Evolutionary conservation across 352 stramenopile genomes (phyloP).

Genomic region (Pythium phragmitis): DNA sequence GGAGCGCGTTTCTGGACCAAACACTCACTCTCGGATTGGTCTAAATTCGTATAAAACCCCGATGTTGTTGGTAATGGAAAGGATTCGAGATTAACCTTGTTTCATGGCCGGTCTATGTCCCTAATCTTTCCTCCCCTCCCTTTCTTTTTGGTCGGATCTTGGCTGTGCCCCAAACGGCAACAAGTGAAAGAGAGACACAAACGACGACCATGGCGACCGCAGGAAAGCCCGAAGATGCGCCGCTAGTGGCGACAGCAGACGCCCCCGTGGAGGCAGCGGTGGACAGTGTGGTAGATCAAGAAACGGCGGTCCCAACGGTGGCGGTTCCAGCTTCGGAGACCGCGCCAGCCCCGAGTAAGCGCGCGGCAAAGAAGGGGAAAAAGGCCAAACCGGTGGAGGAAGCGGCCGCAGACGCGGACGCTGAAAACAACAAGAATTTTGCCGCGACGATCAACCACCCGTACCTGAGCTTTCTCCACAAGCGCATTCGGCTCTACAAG

Average conservation of each 20-base stretch:
- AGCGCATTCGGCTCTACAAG: conserved; percentile 75
- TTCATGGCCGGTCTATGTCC: conserved; percentile 1
- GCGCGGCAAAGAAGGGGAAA: conserved; percentile 35
- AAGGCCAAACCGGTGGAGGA: conserved; percentile 23
- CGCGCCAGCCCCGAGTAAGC: conserved; percentile 25
- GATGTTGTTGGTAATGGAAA: background rate
- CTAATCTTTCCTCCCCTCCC: conserved; percentile 4
- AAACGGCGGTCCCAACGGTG: conserved; percentile 2
- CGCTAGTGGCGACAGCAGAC: background rate
- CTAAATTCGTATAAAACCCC: background rate
- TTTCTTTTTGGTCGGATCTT: conserved; percentile 16
- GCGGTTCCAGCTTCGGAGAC: conserved; percentile 9
- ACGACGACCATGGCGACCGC: conserved; percentile 10
- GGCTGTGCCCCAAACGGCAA: conserved; percentile 18
- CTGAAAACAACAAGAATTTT: conserved; percentile 36
- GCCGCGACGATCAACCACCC: conserved; percentile 61
- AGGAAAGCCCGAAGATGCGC: conserved; percentile 15
- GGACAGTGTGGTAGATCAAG: conserved; percentile 8
- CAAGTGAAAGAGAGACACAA: conserved; percentile 12
- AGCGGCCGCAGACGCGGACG: conserved; percentile 19
- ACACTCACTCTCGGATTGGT: conserved; percentile 6
- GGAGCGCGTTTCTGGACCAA: too few species aligned
- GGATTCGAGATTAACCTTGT: conserved; percentile 7
- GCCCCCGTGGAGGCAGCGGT: conserved; percentile 19
- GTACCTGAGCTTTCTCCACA: conserved; percentile 82